Conservation (phyloP, 1,139 yeast species). For the Geotrichum candidum region DNA sequence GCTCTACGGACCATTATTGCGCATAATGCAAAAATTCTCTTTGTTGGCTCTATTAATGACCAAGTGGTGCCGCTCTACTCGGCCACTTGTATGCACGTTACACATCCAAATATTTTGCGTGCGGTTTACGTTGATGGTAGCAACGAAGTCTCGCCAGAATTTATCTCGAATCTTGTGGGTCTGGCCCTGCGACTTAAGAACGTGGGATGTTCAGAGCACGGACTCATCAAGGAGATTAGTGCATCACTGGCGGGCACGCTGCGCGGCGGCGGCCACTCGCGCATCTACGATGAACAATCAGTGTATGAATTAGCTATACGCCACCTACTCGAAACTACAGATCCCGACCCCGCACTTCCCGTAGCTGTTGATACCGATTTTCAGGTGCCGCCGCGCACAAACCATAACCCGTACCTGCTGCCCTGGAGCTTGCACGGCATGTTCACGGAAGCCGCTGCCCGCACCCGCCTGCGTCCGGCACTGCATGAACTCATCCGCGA, state of each 20-base stretch:
- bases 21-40: conserved; percentile 69
- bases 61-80: conserved; percentile 90
- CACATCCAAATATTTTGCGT: conserved; percentile 84
- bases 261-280: conserved; percentile 93
- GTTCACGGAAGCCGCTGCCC: conserved; percentile 46
- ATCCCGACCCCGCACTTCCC: conserved; percentile 34
- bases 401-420: conserved; percentile 68
- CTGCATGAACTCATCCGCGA: conserved; percentile 56
- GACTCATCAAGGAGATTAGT: conserved; percentile 68
- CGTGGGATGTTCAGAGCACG: conserved; percentile 37
- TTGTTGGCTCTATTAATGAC: conserved; percentile 85
- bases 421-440: conserved; percentile 93
- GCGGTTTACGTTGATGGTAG: conserved; percentile 85
- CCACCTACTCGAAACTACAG: conserved; percentile 71
- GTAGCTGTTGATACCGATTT: conserved; percentile 27
- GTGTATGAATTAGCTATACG: conserved; percentile 79
- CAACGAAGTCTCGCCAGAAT: conserved; percentile 46
- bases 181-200: conserved; percentile 40
- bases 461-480: conserved; percentile 43
- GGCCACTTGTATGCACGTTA: conserved; percentile 71
- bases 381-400: conserved; percentile 39
- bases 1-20: conserved; percentile 59
- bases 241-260: conserved; percentile 80
- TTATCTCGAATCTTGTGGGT: conserved; percentile 46
- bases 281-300: conserved; percentile 73